Evolutionary conservation across 1,139 yeast species (phyloP), one percentile per base, ranked within the genome.

Genomic region (Saccharomyces uvarum): DNA sequence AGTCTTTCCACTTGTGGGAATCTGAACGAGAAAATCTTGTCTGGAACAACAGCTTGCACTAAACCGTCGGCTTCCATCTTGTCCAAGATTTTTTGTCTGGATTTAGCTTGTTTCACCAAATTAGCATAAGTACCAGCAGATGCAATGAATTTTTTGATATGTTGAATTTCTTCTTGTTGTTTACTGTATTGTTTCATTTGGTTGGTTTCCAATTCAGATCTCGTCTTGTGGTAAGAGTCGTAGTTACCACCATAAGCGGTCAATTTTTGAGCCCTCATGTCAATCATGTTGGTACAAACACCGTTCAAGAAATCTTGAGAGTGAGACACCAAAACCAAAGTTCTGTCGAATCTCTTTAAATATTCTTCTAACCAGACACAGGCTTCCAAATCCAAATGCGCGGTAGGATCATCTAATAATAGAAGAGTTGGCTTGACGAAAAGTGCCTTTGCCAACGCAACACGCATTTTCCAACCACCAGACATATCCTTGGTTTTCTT

Each of bases 31-130:
- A 93, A 93, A 33, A 90, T 96, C 76, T 81, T 88, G 73, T 93
- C 99, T 53, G 88, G 88, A 57, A 83, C 91, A 62, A 95, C 99
- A 56, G 96, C 85, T 75, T 88, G 89, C 69, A 93, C 87, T 68
- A 93, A 82, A 71, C 99, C 99, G 73, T 93, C 99, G 64, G 99
- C 99, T 77, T 93, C 99, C 99, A 93, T 95, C 84, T 95, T 95
- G 77, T 93, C 99, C 75, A 93, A 81, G 72, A 93, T 95, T 85
- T 95, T 93, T 81, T 95, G 99, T 78, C 98, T 89, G 50, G 99
- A 93, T 76, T 93, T 93, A 61, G 99, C 99, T 78, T 93, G 99
- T 75, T 88, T 88, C 57, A 95, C 99, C 80, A 93, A 81, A 77
- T 95, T 95, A 60, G 99, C 99, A 77, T 93, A 95, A 58, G 99